Conservation (phyloP, 2,329 filamentous ascomycete genomes). For the Cercospora sp. region DNA sequence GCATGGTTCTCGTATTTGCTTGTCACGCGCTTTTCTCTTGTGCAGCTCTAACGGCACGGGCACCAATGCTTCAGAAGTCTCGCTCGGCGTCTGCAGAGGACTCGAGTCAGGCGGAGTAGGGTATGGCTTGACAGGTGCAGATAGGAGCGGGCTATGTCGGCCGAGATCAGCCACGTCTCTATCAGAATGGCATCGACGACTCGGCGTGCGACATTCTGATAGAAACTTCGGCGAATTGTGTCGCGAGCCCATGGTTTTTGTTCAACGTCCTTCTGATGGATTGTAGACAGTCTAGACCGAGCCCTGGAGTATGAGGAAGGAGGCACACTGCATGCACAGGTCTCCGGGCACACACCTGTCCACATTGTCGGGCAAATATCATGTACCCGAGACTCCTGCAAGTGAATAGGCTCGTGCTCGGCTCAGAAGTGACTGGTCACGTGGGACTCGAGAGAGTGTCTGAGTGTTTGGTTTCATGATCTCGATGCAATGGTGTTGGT, state of each 20-base stretch:
- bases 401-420: neutral
- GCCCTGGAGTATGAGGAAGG: neutral
- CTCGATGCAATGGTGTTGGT: neutral
- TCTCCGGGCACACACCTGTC: neutral
- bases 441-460: neutral
- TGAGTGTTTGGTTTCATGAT: neutral
- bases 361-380: neutral
- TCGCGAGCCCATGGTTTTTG: neutral
- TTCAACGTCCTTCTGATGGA: neutral
- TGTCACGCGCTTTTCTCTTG: neutral
- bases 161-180: neutral
- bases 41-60: neutral
- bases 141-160: neutral
- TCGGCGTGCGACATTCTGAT: neutral
- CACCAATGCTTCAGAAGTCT: neutral
- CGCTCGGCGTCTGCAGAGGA: neutral
- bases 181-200: neutral
- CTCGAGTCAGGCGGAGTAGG: conserved; percentile 7
- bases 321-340: neutral
- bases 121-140: neutral
- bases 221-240: neutral
- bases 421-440: neutral
- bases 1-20: neutral
- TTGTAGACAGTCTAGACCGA: neutral
- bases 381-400: neutral